Evolutionary conservation across 2,329 filamentous ascomycete species (phyloP).

Genomic region (Aspergillus pseudoviridinutans): DNA sequence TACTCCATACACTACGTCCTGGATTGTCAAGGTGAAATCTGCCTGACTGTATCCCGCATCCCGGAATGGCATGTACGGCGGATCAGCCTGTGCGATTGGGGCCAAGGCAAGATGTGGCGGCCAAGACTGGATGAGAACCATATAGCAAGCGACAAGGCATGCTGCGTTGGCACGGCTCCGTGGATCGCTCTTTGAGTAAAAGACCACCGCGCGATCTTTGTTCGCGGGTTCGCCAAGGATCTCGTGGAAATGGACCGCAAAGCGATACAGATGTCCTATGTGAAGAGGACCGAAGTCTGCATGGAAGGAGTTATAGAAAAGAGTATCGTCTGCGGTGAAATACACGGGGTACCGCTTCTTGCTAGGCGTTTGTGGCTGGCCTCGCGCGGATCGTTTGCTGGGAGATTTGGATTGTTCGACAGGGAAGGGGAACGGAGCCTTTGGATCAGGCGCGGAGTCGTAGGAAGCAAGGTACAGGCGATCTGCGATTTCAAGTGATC

Average conservation of each 20-base stretch:
- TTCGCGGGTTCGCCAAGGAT: conserved; percentile 89
- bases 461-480: conserved; percentile 94
- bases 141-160: conserved; percentile 93
- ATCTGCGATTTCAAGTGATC: conserved; percentile 52
- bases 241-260: conserved; percentile 93
- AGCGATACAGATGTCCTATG: conserved; percentile 94
- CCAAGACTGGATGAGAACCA: conserved; percentile 98
- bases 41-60: conserved; percentile 98
- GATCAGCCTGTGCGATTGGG: conserved; percentile 93
- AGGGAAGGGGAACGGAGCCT: conserved; percentile 84
- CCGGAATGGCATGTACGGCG: conserved; percentile 96
- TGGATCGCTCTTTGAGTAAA: conserved; percentile 90
- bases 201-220: conserved; percentile 84
- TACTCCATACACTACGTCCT: conserved; percentile 96
- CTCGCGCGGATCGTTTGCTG: conserved; percentile 69
- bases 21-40: conserved; percentile 91
- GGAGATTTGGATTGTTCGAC: conserved; percentile 58
- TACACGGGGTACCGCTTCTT: conserved; percentile 71
- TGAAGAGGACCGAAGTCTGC: conserved; percentile 97
- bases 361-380: conserved; percentile 54
- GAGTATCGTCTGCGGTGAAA: conserved; percentile 87
- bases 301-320: conserved; percentile 97
- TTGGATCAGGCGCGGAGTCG: conserved; percentile 70
- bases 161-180: conserved; percentile 87
- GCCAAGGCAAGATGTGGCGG: conserved; percentile 91